Conservation (phyloP, 2,329 filamentous ascomycete genomes). For the Neonectria punicea region DNA sequence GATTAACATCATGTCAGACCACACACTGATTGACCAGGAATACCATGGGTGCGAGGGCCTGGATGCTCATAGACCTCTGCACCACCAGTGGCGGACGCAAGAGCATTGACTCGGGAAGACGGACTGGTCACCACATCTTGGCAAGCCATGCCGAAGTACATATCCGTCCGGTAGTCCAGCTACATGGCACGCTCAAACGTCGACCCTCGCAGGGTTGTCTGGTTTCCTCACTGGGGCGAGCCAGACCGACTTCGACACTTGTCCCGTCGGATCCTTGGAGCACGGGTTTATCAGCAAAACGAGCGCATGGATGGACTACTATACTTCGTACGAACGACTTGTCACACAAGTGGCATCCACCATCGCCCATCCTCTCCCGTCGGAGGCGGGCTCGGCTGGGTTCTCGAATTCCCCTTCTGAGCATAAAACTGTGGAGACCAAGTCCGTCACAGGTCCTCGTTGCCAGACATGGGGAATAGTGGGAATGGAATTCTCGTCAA, state of each 20-base stretch:
- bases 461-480: slow-evolving; percentile 14
- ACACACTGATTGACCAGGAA: not conserved
- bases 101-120: not conserved
- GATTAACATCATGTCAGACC: slow-evolving; percentile 17
- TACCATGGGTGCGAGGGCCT: slow-evolving; percentile 18
- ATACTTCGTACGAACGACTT: not conserved
- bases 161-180: not conserved
- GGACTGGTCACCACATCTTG: slow-evolving; percentile 6
- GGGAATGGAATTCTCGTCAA: slow-evolving; percentile 8
- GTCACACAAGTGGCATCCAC: slow-evolving; percentile 18
- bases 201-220: not conserved
- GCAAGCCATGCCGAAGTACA: not conserved
- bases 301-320: not conserved
- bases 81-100: slow-evolving; percentile 18
- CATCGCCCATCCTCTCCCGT: not conserved
- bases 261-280: not conserved
- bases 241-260: not conserved
- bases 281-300: not conserved
- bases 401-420: slow-evolving; percentile 29
- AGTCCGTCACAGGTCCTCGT: slow-evolving; percentile 16
- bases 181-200: not conserved
- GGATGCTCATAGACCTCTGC: slow-evolving; percentile 24
- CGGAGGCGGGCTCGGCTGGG: not conserved
- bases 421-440: slow-evolving; percentile 8
- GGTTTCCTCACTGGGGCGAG: not conserved